Conservation (phyloP, 805 yeast species). For the Pachysolen tannophilus region DNA sequence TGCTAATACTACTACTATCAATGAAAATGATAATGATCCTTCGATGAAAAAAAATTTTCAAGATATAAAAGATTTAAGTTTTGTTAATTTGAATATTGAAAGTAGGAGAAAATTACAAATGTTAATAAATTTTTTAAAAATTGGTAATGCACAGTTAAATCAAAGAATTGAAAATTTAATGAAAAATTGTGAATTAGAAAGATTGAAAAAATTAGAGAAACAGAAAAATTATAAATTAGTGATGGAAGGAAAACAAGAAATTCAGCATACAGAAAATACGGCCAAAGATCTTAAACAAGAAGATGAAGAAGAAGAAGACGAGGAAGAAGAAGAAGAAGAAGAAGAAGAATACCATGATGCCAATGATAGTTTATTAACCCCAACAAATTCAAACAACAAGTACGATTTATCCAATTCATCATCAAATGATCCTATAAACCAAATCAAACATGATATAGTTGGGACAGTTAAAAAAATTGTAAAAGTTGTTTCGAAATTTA, state of each 20-base stretch:
- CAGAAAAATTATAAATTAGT: background rate
- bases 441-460: constrained; percentile 74
- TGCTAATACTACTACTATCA: background rate
- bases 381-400: constrained; percentile 3
- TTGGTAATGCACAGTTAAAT: constrained; percentile 74
- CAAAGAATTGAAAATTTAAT: constrained; percentile 52
- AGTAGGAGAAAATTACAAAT: constrained; percentile 70
- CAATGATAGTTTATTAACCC: constrained; percentile 2
- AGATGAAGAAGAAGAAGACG: constrained; percentile 9
- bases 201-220: constrained; percentile 3
- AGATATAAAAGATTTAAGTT: constrained; percentile 25
- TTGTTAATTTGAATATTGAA: constrained; percentile 39
- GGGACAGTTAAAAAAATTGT: constrained; percentile 86
- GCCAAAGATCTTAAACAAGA: constrained; percentile 10
- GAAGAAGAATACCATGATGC: constrained; percentile 10
- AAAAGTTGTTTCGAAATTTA: constrained; percentile 75
- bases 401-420: constrained; percentile 7
- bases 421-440: constrained; percentile 14
- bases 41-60: constrained; percentile 14
- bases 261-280: background rate
- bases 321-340: constrained; percentile 2
- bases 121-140: constrained; percentile 67
- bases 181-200: constrained; percentile 17
- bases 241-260: background rate
- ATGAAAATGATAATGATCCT: background rate